These are phyloP conservation scores for Geotrichum australiense DNA, from an alignment of 1,139 yeast genomes.

Conservation along the genomic window DNA sequence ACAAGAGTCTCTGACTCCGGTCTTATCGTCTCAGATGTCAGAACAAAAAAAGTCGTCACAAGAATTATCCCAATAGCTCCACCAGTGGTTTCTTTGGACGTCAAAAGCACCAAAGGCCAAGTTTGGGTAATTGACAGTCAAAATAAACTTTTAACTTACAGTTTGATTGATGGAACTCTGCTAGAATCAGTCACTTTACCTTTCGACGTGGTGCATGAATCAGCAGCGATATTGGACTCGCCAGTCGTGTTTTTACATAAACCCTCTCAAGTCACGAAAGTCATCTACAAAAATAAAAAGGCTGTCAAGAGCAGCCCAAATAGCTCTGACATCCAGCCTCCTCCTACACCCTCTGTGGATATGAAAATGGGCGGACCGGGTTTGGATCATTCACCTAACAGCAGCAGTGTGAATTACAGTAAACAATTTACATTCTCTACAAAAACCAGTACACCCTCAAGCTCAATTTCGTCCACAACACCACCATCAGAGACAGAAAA, in stretches of 20 bases:
- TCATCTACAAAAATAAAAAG: constrained; percentile 12
- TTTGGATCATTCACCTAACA: background rate
- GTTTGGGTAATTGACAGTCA: constrained; percentile 14
- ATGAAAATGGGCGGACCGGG: background rate
- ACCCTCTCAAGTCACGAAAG: constrained; percentile 10
- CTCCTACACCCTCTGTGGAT: background rate
- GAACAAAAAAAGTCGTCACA: constrained; percentile 16
- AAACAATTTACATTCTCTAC: background rate
- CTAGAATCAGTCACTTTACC: constrained; percentile 5
- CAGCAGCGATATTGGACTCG: constrained; percentile 14
- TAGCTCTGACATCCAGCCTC: background rate
- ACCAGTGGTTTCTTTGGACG: constrained; percentile 10
- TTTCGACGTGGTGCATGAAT: constrained; percentile 8
- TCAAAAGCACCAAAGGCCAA: constrained; percentile 13
- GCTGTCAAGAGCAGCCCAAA: constrained; percentile 3
- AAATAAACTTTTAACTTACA: constrained; percentile 6
- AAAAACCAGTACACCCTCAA: background rate
- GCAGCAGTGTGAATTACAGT: no score
- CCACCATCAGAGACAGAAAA: background rate
- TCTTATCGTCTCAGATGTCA: constrained; percentile 16
- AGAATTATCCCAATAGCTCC: constrained; percentile 11
- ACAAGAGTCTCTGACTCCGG: constrained; percentile 14
- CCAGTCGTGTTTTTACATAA: constrained; percentile 16
- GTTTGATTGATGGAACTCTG: constrained; percentile 11
- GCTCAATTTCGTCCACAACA: background rate